These are phyloP conservation scores for Gossypium thurberi DNA, from an alignment of 345 rosid genomes.

Conservation along the genomic window DNA sequence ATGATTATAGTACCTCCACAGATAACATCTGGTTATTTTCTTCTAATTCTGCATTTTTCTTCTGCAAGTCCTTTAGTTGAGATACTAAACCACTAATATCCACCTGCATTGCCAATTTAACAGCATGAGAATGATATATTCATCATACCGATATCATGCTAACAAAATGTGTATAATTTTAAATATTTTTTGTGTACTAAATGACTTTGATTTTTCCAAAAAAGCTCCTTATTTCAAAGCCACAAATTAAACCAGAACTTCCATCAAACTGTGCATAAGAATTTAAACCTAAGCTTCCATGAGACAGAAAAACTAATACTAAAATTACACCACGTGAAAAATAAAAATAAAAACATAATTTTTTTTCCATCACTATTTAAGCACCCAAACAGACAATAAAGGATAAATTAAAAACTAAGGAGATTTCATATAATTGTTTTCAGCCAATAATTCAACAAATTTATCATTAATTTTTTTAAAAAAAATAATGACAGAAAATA, in stretches of 20 bases:
- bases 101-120: constrained; percentile 37
- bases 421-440: background rate
- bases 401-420: background rate
- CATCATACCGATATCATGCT: background rate
- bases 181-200: background rate
- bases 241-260: background rate
- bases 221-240: background rate
- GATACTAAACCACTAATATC: constrained; percentile 84
- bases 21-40: constrained; percentile 50
- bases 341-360: background rate
- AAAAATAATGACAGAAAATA: constrained; percentile 10
- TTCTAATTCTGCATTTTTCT: constrained; percentile 64
- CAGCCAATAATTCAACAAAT: background rate
- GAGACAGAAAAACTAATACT: background rate
- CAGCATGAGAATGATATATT: background rate
- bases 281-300: background rate
- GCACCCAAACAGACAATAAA: background rate
- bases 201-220: background rate
- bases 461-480: background rate
- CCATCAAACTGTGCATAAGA: background rate
- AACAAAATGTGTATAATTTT: background rate
- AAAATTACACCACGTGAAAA: background rate
- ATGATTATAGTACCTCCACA: constrained; percentile 31
- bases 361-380: background rate
- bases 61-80: constrained; percentile 72